Evolutionary conservation across 768 basidiomycete species (phyloP), one percentile per base, ranked within the genome.

Genomic region (Asterophora parasitica): DNA sequence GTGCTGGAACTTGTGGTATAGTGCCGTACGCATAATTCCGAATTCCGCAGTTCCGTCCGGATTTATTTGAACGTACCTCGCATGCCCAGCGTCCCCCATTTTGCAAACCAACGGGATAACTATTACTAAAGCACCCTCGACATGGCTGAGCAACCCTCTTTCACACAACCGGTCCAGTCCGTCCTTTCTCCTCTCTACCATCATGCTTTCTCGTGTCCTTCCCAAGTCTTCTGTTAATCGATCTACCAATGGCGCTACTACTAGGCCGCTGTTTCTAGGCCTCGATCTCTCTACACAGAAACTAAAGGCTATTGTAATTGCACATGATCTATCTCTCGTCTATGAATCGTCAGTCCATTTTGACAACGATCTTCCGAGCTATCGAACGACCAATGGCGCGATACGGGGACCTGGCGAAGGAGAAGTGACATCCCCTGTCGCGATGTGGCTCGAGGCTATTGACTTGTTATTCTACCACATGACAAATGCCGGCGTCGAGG

Each of bases 231-330:
- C 23, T 23, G 23, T 3, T 23, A 23, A 23, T 23, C 6, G n/a
- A n/a, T n/a, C n/a, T n/a, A n/a, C 23, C 23, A 23, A 3, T 23
- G 23, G 23, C 6, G 6, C 23, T 23, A 23, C 23, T 23, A 6
- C 50, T 46, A 52, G 44, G 42, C 59, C 58, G 11, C 60, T 71
- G 31, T 91, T 89, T 61, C 82, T 92, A 17, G 91, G 91, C 11
- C 77, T 92, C 45, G 91, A 93, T 65, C 77, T 92, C 32, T 91
- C 88, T 1, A 93, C 91, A 0, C 92, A 95, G 60, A 82, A 84
- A 54, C 73, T 90, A 46, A 89, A 94, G 65, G 88, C 83, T 0
- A 76, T 89, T 33, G 58, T 92, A 41, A 76, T 87, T 45, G 65
- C 76, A 16, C 71, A 81, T 33, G 73, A 81, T 48, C 73, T 74